Base-by-base conservation (phyloP, 2,329 filamentous ascomycete species). In the Pestalotiopsis sp. region DNA sequence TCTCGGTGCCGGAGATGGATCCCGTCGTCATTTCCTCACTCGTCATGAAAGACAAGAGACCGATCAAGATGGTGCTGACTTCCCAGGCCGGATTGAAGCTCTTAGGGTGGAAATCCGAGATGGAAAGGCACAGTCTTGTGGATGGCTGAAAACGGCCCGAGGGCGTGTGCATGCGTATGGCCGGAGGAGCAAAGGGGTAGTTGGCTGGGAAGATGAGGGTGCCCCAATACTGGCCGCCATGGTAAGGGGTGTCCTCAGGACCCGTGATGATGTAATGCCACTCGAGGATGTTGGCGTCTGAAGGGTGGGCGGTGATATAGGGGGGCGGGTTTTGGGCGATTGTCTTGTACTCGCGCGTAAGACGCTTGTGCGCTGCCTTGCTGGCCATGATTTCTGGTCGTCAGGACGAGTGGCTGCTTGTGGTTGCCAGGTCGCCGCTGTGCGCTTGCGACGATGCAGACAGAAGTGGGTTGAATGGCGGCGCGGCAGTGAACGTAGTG, bases 41-140 rank as follows among this genome's bases (percentile, higher is more conserved):
- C 2, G 95, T 98, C 96, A 99, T 99, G 82, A 99, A 99, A 52
- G 93, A 97, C 71, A 98, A 85, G 36, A 99, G 88, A 11, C 96
- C 96, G 67, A 97, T 97, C 17, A 99, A 85, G 72, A 99, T 99
- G 0, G 96, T 99, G 67, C 92, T 95, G 7, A 99, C 96, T 78
- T 97, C 95, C 96, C 96, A 99, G 1, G 96, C 95, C 2, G 96
- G 96, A 79, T 99, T 99, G 85, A 98, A 99, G 36, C 92, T 95
- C 80, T 97, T 97, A 4, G 96, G 96, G 79, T 99, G 96, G 82
- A 98, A 99, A 79, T 99, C 96, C 75, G 92, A 95, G 76, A 99
- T 99, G 78, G 93, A 97, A 62, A 99, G 91, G 77, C 96, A 99
- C 25, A 99, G 89, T 64, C 96, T 90, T 14, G 94, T 95, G 1